These are phyloP conservation scores for Xylaria sp. DNA, from an alignment of 2,329 filamentous ascomycete species.

Conservation along the genomic window DNA sequence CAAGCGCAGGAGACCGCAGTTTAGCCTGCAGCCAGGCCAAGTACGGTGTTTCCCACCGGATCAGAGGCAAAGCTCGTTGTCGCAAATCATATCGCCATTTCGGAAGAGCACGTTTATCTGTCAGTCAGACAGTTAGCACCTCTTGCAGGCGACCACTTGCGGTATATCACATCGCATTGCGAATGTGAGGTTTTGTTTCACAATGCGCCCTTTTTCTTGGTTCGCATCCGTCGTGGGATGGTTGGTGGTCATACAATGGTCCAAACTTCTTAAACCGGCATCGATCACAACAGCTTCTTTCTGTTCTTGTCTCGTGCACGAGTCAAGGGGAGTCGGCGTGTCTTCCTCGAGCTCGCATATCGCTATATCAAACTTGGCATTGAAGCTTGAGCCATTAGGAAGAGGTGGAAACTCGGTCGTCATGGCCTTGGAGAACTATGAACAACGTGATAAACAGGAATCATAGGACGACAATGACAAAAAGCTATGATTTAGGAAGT, in stretches of 20 bases:
- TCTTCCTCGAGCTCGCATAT: conserved; percentile 6
- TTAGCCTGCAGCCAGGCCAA: conserved; percentile 79
- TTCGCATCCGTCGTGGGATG: neutral
- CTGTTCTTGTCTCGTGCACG: conserved; percentile 10
- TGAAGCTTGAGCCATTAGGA: conserved; percentile 32
- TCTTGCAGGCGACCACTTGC: neutral
- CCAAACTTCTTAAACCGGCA: conserved; percentile 72
- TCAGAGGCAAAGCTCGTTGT: conserved; percentile 74
- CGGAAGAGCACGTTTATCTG: conserved; percentile 79
- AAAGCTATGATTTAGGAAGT: conserved; percentile 8
- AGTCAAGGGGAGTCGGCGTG: conserved; percentile 1
- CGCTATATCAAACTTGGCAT: conserved; percentile 18
- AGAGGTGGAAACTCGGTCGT: conserved; percentile 29
- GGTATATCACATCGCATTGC: conserved; percentile 3
- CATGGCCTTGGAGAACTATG: conserved; percentile 28
- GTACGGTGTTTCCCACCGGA: conserved; percentile 93
- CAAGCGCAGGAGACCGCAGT: conserved; percentile 75
- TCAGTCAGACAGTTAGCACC: conserved; percentile 13
- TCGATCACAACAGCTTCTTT: conserved; percentile 43
- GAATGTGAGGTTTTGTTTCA: neutral
- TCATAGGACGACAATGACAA: conserved; percentile 1
- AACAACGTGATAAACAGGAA: conserved; percentile 16
- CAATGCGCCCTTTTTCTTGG: neutral
- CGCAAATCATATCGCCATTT: conserved; percentile 83
- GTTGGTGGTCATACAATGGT: conserved; percentile 57